Percentiles rank a stretch among this genome's conserved stretches.
These are phyloP conservation scores for Takashimella koratensis DNA, from an alignment of 1,284 basidiomycete species.

Conservation along the genomic window DNA sequence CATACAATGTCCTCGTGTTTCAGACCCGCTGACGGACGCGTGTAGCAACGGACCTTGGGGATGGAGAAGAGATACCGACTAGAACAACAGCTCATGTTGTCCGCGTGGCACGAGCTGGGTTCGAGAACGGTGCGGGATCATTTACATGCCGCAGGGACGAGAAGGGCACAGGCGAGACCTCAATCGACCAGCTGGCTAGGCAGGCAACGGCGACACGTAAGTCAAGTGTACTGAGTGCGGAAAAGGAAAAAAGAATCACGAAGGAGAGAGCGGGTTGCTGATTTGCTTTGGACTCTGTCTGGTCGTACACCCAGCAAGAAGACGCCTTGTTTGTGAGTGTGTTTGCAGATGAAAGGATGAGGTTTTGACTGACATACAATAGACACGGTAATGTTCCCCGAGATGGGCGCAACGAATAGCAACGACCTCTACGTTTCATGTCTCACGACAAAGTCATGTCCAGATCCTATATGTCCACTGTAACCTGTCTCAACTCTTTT, in stretches of 20 bases:
- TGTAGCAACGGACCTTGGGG: conserved; percentile 52
- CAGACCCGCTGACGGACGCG: too few relatives aligned
- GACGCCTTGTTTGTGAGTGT: conserved; percentile 26
- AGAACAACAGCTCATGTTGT: conserved; percentile 76
- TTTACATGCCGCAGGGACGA: conserved; percentile 19
- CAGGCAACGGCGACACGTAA: conserved; percentile 55
- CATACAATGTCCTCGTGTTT: too few relatives aligned
- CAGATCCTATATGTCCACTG: too few relatives aligned
- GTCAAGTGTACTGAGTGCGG: conserved; percentile 51
- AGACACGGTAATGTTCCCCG: too few relatives aligned
- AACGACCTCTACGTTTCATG: too few relatives aligned
- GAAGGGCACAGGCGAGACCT: conserved; percentile 47
- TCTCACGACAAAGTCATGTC: too few relatives aligned
- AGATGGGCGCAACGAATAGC: too few relatives aligned
- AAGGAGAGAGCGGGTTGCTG: too few relatives aligned
- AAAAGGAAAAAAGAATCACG: too few relatives aligned
- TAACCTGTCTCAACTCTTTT: too few relatives aligned
- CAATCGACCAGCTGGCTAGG: conserved; percentile 59
- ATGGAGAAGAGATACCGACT: conserved; percentile 61
- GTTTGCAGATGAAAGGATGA: not conserved
- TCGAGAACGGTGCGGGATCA: conserved; percentile 60
- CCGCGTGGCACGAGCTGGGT: conserved; percentile 66
- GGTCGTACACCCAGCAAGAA: conserved; percentile 18
- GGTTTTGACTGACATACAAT: too few relatives aligned
- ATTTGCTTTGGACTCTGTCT: too few relatives aligned